phyloP scores from a whole-genome alignment of 352 stramenopile species.

The Phytophthora capsici region DNA sequence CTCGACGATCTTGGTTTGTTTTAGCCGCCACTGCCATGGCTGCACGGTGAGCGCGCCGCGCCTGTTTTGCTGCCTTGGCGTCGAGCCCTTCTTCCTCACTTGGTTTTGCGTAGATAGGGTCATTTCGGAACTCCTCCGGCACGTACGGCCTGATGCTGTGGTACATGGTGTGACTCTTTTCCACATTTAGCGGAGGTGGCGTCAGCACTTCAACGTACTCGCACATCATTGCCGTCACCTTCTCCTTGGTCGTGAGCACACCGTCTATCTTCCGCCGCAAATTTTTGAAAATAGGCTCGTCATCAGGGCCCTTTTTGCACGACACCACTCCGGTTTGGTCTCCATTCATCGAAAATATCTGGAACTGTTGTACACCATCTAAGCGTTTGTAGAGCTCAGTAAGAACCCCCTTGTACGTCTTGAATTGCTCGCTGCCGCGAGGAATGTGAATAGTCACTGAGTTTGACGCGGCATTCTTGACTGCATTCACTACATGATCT shows the following conservation, averaged over 20 bases:
- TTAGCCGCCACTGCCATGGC: not conserved
- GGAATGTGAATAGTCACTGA: constrained; percentile 5
- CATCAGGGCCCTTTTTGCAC: constrained; percentile 1
- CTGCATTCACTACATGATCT: not conserved
- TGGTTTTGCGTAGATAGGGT: constrained; percentile 8
- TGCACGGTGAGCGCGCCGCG: not conserved
- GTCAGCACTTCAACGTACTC: too few species aligned
- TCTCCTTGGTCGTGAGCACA: too few species aligned
- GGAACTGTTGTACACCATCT: constrained; percentile 7
- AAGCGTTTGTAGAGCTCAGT: constrained; percentile 17
- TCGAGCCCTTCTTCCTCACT: not conserved
- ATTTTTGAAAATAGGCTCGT: constrained; percentile 4
- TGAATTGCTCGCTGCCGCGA: not conserved
- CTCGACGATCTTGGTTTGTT: not conserved
- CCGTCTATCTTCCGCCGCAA: constrained; percentile 12
- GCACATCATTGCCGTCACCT: too few species aligned
- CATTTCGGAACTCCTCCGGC: not conserved
- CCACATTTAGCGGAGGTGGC: too few species aligned
- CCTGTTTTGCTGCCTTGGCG: not conserved
- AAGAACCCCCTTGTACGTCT: constrained; percentile 7
- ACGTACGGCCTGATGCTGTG: constrained; percentile 5
- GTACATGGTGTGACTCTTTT: too few species aligned
- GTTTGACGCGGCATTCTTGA: not conserved
- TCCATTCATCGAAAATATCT: constrained; percentile 14
- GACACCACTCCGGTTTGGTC: not conserved